phyloP scores from a whole-genome alignment of 345 rosid species.

The Microthlaspi erraticum region DNA sequence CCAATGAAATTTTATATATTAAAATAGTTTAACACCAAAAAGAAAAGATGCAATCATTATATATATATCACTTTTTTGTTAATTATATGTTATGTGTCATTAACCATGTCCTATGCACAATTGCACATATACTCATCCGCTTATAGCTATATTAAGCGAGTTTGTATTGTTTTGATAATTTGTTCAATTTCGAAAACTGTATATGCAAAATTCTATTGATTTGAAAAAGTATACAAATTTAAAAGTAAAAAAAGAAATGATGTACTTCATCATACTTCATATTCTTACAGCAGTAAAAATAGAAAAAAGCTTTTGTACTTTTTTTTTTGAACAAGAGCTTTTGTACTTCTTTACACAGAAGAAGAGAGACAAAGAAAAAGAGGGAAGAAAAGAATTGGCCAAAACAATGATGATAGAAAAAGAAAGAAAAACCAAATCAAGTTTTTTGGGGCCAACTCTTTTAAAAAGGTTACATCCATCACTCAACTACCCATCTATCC shows the following conservation, averaged over 20 bases:
- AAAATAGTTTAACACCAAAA: neutral
- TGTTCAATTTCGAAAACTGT: neutral
- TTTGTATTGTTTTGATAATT: conserved; percentile 6
- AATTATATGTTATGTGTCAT: conserved; percentile 5
- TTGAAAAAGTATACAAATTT: neutral
- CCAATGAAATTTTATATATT: neutral
- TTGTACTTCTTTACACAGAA: conserved; percentile 40
- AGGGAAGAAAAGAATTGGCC: conserved; percentile 15
- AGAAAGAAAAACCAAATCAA: conserved; percentile 43
- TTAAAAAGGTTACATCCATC: conserved; percentile 44
- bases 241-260: conserved; percentile 34
- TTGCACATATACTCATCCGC: conserved; percentile 7
- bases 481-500: conserved; percentile 43
- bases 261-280: conserved; percentile 40
- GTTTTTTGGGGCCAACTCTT: conserved; percentile 44
- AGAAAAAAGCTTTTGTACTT: neutral
- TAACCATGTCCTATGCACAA: conserved; percentile 30
- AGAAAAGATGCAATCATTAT: neutral
- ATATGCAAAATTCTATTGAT: neutral
- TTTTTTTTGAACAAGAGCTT: neutral
- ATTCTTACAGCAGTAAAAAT: conserved; percentile 31
- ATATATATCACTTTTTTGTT: neutral
- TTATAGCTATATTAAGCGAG: conserved; percentile 6
- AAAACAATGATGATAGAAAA: conserved; percentile 41
- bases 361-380: conserved; percentile 36